Conservation (phyloP, 148 eudicot genomes). For the Rheum nobile region DNA sequence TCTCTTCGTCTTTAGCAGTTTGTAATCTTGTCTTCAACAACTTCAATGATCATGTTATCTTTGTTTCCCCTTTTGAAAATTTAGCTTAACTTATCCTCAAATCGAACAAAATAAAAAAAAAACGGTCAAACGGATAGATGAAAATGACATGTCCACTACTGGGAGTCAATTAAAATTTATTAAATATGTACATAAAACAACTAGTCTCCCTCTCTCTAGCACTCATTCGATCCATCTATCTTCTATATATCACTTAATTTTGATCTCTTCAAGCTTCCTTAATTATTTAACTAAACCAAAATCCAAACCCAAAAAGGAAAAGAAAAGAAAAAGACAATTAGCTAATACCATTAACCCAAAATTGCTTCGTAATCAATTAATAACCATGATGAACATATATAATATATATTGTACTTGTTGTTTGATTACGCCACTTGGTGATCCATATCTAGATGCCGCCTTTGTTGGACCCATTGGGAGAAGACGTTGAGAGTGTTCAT, state of each 20-base stretch:
- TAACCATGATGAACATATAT: background rate
- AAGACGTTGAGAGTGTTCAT: slow-evolving; percentile 44
- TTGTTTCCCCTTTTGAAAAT: too few relatives aligned
- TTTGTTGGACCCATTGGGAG: slow-evolving; percentile 29
- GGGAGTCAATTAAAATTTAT: background rate
- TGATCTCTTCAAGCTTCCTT: background rate
- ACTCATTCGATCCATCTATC: background rate
- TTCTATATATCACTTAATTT: background rate
- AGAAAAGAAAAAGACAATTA: background rate
- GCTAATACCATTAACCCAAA: background rate
- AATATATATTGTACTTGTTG: background rate
- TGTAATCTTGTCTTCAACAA: too few relatives aligned
- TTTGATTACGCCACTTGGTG: background rate
- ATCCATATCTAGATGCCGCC: background rate
- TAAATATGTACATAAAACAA: background rate
- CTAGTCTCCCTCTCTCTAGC: background rate
- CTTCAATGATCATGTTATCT: too few relatives aligned
- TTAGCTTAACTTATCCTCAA: too few relatives aligned
- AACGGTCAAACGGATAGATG: background rate
- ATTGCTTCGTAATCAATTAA: background rate
- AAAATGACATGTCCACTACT: background rate
- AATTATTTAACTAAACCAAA: background rate
- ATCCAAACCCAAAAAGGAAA: background rate
- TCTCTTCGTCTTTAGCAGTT: too few relatives aligned
- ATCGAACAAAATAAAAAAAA: too few relatives aligned